Evolutionary conservation across 2,329 filamentous ascomycete genomes (phyloP).

Genomic region (Colletotrichum liriopes): DNA sequence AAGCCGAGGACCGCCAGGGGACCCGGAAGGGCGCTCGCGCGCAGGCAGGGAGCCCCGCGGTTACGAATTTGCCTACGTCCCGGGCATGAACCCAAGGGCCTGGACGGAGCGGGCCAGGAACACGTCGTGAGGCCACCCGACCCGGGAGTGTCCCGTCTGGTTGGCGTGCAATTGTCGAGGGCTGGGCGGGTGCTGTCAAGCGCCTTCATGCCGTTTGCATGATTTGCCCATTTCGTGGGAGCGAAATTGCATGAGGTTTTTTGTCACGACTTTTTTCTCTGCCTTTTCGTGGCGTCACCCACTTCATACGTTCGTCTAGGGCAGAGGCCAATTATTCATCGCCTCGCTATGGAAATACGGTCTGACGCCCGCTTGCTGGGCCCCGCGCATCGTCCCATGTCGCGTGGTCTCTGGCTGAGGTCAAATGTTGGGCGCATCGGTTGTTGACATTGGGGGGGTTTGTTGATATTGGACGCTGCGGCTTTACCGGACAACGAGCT

Average conservation of each 20-base stretch:
- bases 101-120: conserved; percentile 32
- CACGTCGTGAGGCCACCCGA: conserved; percentile 25
- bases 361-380: conserved; percentile 18
- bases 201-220: conserved; percentile 39
- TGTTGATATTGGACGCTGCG: conserved; percentile 33
- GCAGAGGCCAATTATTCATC: background rate
- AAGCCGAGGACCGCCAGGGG: conserved; percentile 2
- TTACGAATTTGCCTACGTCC: background rate
- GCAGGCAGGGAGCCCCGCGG: conserved; percentile 7
- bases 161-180: conserved; percentile 1
- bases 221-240: conserved; percentile 24
- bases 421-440: conserved; percentile 11
- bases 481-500: conserved; percentile 39
- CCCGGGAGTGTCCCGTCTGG: conserved; percentile 18
- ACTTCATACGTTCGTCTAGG: background rate
- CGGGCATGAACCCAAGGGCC: conserved; percentile 23
- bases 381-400: conserved; percentile 41
- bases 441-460: conserved; percentile 37
- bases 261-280: background rate
- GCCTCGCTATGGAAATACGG: conserved; percentile 23
- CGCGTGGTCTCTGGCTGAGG: conserved; percentile 26
- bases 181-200: conserved; percentile 5
- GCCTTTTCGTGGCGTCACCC: background rate
- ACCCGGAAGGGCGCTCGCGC: background rate
- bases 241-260: conserved; percentile 17